Percentiles rank a stretch among this genome's conserved stretches.
phyloP scores from a whole-genome alignment of 176 grass and related monocot genomes.

The Aegilops bicornis region DNA sequence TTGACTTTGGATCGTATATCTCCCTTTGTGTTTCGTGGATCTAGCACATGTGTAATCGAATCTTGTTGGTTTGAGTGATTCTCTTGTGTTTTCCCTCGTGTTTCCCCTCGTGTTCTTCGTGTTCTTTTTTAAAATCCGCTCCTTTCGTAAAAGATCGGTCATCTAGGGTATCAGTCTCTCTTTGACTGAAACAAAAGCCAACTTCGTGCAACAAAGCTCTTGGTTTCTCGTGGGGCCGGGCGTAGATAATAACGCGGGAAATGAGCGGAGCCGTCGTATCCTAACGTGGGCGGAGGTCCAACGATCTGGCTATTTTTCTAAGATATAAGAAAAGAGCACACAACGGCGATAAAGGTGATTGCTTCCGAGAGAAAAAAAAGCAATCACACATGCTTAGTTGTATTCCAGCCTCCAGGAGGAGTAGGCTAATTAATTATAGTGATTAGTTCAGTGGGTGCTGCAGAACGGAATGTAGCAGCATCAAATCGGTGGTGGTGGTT shows the following conservation, averaged over 20 bases:
- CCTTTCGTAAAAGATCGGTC: no score
- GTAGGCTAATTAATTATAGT: neutral
- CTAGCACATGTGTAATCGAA: no score
- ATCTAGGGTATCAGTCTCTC: no score
- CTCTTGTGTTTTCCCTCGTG: no score
- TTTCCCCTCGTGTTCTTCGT: no score
- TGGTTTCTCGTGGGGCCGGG: neutral
- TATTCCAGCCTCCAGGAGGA: neutral
- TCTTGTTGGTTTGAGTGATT: no score
- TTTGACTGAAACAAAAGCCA: neutral
- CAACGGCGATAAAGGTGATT: neutral
- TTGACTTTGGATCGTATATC: no score
- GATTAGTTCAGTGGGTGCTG: neutral
- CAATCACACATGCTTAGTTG: neutral
- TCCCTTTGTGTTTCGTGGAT: no score
- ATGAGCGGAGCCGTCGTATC: neutral
- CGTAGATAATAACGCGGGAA: neutral
- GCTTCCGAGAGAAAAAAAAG: neutral
- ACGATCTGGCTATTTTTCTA: neutral
- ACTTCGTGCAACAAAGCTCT: neutral
- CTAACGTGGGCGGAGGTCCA: neutral
- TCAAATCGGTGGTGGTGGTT: constrained; percentile 17
- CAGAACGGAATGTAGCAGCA: neutral
- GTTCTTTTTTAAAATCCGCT: no score
- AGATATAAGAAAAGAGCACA: neutral